Conservation (phyloP, 2,329 filamentous ascomycete genomes). For the Rugonectria rugulosa region DNA sequence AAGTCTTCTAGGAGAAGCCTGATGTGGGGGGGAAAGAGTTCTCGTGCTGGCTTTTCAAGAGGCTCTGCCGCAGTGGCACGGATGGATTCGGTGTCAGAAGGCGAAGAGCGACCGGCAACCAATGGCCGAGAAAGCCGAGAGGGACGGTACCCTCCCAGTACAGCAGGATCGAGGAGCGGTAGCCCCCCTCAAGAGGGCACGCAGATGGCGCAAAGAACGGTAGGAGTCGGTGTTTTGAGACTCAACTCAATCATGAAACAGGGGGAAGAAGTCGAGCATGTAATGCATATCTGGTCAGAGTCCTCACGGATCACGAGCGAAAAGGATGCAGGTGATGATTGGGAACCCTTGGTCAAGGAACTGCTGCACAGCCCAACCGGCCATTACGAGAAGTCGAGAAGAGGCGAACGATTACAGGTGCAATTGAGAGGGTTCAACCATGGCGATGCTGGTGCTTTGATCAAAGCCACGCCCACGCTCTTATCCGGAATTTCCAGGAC, state of each 20-base stretch:
- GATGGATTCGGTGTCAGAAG: constrained; percentile 65
- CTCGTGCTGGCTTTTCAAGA: constrained; percentile 62
- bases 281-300: constrained; percentile 80
- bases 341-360: constrained; percentile 76
- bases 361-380: constrained; percentile 78
- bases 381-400: constrained; percentile 75
- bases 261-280: constrained; percentile 75
- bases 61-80: constrained; percentile 53
- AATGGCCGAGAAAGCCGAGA: constrained; percentile 54
- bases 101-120: constrained; percentile 49
- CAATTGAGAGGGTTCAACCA: constrained; percentile 81
- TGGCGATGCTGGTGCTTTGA: constrained; percentile 78
- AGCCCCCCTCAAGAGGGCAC: constrained; percentile 27
- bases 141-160: constrained; percentile 58
- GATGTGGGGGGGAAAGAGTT: constrained; percentile 73
- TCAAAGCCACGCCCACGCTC: constrained; percentile 86
- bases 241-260: constrained; percentile 78
- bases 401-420: constrained; percentile 80
- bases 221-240: constrained; percentile 80
- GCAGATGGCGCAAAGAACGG: constrained; percentile 59
- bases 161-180: constrained; percentile 58
- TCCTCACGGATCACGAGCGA: constrained; percentile 61
- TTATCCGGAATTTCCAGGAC: constrained; percentile 84
- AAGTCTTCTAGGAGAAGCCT: constrained; percentile 68
- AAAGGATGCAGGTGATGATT: constrained; percentile 68